Conservation (phyloP, 371 early-diverging fungal species). For the Mortierella sp. region DNA sequence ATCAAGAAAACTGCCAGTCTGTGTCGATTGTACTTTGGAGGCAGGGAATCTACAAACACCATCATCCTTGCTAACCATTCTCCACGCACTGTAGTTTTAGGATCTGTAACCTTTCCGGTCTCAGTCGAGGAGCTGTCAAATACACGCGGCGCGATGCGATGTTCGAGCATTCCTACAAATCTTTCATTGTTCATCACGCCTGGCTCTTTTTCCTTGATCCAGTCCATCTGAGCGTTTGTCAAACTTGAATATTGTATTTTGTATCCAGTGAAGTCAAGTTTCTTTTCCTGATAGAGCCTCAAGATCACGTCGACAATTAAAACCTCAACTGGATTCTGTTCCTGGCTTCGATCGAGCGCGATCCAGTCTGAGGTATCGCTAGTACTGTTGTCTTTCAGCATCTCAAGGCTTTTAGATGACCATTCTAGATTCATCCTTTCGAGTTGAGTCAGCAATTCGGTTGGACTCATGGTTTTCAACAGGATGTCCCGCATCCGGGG, state of each 20-base stretch:
- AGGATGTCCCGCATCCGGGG: slow-evolving; percentile 23
- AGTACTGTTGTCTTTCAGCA: slow-evolving; percentile 18
- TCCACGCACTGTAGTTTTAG: neutral
- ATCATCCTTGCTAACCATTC: slow-evolving; percentile 45
- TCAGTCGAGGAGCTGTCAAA: neutral
- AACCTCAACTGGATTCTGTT: neutral
- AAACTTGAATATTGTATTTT: neutral
- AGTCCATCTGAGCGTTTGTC: slow-evolving; percentile 31
- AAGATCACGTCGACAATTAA: slow-evolving; percentile 21
- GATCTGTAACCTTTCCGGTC: neutral
- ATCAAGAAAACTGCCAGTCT: slow-evolving; percentile 41
- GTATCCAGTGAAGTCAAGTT: slow-evolving; percentile 18
- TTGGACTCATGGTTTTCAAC: neutral
- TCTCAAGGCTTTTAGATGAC: slow-evolving; percentile 22
- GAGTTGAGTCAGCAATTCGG: slow-evolving; percentile 10
- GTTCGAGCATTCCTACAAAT: slow-evolving; percentile 41
- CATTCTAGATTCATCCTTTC: neutral
- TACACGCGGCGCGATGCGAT: slow-evolving; percentile 20
- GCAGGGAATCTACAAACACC: slow-evolving; percentile 29
- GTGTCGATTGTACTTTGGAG: slow-evolving; percentile 44
- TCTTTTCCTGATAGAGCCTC: slow-evolving; percentile 11
- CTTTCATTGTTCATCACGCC: slow-evolving; percentile 28
- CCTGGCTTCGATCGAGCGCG: neutral
- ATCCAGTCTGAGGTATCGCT: slow-evolving; percentile 5
- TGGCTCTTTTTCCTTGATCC: slow-evolving; percentile 14